Conservation (phyloP, 83 land plant species). For the Thuja plicata region DNA sequence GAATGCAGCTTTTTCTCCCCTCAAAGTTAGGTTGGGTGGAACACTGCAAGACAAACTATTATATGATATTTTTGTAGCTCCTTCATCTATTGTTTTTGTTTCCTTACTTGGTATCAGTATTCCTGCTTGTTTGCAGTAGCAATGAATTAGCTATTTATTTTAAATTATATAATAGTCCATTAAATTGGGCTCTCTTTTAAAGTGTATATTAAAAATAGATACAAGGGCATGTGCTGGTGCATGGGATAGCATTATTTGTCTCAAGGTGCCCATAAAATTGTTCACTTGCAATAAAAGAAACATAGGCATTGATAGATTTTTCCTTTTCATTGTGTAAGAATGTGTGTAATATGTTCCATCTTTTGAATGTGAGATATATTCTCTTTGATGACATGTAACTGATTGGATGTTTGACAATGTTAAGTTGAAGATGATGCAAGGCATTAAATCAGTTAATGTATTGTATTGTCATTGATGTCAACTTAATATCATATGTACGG, state of each 20-base stretch:
- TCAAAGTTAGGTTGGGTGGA: conserved; percentile 75
- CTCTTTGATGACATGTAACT: too few species aligned
- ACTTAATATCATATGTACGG: too few species aligned
- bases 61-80: conserved; percentile 46
- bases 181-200: not conserved
- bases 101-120: conserved; percentile 9
- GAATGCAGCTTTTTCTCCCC: conserved; percentile 45
- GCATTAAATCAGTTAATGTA: too few species aligned
- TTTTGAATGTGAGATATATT: not conserved
- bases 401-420: too few species aligned
- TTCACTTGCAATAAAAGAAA: not conserved
- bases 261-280: not conserved
- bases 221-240: not conserved
- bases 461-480: too few species aligned
- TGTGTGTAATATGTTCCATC: not conserved
- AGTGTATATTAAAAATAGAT: not conserved
- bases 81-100: conserved; percentile 29
- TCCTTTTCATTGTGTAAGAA: not conserved
- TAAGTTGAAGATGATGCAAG: too few species aligned
- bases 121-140: conserved; percentile 8
- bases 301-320: not conserved
- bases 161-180: not conserved
- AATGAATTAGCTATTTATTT: not conserved
- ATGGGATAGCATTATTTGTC: not conserved
- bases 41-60: conserved; percentile 77